A percentile compares a stretch with the other conserved stretches of the same genome.
Evolutionary conservation across 2,329 filamentous ascomycete species (phyloP).

Genomic region (Nemania diffusa): DNA sequence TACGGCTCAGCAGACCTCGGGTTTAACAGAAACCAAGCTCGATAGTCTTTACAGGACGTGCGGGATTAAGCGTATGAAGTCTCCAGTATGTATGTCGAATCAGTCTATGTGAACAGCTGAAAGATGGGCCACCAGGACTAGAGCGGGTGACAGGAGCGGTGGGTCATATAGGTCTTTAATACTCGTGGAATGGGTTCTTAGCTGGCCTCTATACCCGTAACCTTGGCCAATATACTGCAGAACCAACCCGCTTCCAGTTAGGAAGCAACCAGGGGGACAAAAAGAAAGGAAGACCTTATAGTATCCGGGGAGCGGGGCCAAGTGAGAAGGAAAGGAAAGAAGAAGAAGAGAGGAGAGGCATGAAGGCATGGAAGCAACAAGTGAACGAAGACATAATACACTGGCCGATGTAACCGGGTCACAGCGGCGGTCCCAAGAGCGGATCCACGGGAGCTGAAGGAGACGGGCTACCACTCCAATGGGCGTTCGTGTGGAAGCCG

Average conservation of each 20-base stretch:
- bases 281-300: conserved; percentile 15
- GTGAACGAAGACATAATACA: conserved; percentile 27
- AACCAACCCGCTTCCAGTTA: conserved; percentile 28
- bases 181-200: conserved; percentile 34
- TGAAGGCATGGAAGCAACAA: conserved; percentile 15
- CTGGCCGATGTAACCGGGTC: conserved; percentile 31
- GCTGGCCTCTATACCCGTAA: conserved; percentile 26
- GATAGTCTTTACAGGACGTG: conserved; percentile 10
- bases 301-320: conserved; percentile 7
- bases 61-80: conserved; percentile 12
- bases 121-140: conserved; percentile 36
- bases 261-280: conserved; percentile 2
- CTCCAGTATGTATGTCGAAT: conserved; percentile 35
- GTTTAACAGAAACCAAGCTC: conserved; percentile 12
- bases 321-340: conserved; percentile 3
- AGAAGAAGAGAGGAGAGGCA: background rate
- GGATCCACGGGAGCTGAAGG: conserved; percentile 35
- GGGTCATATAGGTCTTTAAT: conserved; percentile 47
- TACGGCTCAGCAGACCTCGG: conserved; percentile 12
- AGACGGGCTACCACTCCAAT: conserved; percentile 30
- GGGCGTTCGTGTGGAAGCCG: conserved; percentile 25
- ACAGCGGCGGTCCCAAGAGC: conserved; percentile 30
- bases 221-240: conserved; percentile 26
- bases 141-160: conserved; percentile 36
- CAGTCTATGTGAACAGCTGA: conserved; percentile 32